Conservation (phyloP, 192 early-diverging fungal genomes). For the Backusella psychrophila region DNA sequence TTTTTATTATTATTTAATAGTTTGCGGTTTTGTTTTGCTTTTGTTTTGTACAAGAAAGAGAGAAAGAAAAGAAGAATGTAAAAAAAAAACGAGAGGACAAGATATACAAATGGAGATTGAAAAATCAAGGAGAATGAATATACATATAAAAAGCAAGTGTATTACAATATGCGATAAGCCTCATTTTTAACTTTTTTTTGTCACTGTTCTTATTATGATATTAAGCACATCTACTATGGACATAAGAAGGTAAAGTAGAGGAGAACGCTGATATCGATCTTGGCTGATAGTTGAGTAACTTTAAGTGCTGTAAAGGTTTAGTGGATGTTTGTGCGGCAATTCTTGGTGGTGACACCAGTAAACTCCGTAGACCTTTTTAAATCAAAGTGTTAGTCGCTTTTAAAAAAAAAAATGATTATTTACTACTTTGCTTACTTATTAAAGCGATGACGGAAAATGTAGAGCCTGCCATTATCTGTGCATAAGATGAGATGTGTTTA, state of each 20-base stretch:
- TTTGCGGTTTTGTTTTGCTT: not conserved
- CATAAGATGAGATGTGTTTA: not conserved
- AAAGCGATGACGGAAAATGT: not conserved
- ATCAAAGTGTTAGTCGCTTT: not conserved
- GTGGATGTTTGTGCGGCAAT: not conserved
- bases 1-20: not conserved
- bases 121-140: not conserved
- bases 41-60: not conserved
- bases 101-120: constrained; percentile 1
- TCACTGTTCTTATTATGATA: not conserved
- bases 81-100: not conserved
- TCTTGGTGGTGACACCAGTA: not conserved
- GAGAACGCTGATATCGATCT: constrained; percentile 5
- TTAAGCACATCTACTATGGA: not conserved
- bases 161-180: not conserved
- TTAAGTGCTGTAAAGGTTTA: constrained; percentile 6
- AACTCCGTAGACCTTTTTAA: constrained; percentile 9
- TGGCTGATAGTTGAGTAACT: not conserved
- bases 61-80: not conserved
- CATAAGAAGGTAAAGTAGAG: not conserved
- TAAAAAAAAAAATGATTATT: too few relatives aligned
- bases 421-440: not conserved
- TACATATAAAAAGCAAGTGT: not conserved
- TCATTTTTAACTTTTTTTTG: not conserved
- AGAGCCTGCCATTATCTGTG: not conserved